phyloP scores from a whole-genome alignment of 495 filamentous ascomycete genomes.

The Hamigera avellanea region DNA sequence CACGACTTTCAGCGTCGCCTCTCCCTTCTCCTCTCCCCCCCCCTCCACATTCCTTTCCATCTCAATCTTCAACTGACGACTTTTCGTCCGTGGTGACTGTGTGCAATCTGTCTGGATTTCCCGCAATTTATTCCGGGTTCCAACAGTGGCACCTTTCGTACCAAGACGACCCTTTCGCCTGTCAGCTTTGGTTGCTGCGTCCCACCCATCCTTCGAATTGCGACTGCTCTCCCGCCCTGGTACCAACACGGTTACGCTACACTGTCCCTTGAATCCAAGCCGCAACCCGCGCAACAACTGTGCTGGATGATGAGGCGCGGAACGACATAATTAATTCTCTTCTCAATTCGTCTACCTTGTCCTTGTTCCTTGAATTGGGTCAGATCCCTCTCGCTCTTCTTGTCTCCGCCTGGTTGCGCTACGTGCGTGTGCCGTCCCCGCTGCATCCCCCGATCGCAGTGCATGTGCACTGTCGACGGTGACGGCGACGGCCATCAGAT shows the following conservation, averaged over 20 bases:
- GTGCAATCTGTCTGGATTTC: background rate
- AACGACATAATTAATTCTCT: constrained; percentile 10
- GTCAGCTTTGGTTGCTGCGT: background rate
- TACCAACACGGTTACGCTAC: background rate
- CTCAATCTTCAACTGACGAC: no score
- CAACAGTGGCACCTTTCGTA: background rate
- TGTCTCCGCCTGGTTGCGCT: constrained; percentile 16
- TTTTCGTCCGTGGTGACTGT: no score
- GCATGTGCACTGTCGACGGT: constrained; percentile 18
- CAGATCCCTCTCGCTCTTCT: constrained; percentile 7
- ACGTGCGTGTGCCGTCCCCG: constrained; percentile 20
- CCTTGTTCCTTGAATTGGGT: constrained; percentile 11
- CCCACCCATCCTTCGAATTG: constrained; percentile 5
- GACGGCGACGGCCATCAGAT: constrained; percentile 9
- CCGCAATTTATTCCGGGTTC: background rate
- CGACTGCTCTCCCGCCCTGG: constrained; percentile 8
- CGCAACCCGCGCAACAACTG: no score
- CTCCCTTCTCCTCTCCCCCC: no score
- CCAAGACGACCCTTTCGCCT: background rate
- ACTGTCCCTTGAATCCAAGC: background rate
- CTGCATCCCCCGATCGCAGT: constrained; percentile 23
- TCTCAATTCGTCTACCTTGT: constrained; percentile 11
- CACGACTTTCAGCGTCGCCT: no score
- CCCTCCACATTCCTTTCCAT: no score
- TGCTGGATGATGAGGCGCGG: constrained; percentile 20